Base-by-base conservation (phyloP, 1,139 yeast genomes). In the Geotrichum armillariae region DNA sequence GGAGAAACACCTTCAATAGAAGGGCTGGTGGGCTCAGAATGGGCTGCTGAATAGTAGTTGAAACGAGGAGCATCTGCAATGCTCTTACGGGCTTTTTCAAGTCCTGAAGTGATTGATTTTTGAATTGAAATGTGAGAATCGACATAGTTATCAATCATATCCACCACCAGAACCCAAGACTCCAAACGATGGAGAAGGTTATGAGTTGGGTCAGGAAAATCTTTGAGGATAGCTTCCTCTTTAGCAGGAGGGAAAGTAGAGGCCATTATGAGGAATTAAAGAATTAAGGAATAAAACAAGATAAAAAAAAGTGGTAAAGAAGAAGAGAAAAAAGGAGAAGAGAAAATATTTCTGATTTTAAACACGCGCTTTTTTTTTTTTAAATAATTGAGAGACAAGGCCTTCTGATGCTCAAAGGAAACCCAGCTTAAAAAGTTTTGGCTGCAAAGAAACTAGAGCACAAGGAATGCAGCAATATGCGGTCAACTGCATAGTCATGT, bases 91-190 rank as follows among this genome's bases (percentile, higher is more conserved):
- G 69, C 57, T 60, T 69, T 69, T 37, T 64, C 67, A 22, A 66
- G 54, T 18, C 65, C 63, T 12, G 53, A 23, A n/a, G 68, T 57
- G 45, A 58, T 52, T 35, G 50, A 37, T 48, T 61, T 58, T 56
- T 69, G 73, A 38, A 60, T 52, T 5, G 58, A 14, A 17, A 60
- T 37, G 39, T 60, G 61, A 21, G 61, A 47, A 36, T 66, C 64
- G 34, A 68, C 59, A 49, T 64, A 69, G 43, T 61, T 65, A 47
- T 59, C 61, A 34, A 71, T 58, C 41, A 67, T 50, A 23, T 49
- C 45, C 23, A 66, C 63, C 11, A 68, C 66, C 38, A 63, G 67
- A 43, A 56, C 56, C 75, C 75, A 71, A 50, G 62, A 59, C 36
- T 69, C 72, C 46, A 71, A 60, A 12, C 75, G 64, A 27, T 58